A percentile compares a stretch with the other conserved stretches of the same genome.
Evolutionary conservation across 257 asterid genomes (phyloP).

Genomic region (Schizonepeta tenuifolia): DNA sequence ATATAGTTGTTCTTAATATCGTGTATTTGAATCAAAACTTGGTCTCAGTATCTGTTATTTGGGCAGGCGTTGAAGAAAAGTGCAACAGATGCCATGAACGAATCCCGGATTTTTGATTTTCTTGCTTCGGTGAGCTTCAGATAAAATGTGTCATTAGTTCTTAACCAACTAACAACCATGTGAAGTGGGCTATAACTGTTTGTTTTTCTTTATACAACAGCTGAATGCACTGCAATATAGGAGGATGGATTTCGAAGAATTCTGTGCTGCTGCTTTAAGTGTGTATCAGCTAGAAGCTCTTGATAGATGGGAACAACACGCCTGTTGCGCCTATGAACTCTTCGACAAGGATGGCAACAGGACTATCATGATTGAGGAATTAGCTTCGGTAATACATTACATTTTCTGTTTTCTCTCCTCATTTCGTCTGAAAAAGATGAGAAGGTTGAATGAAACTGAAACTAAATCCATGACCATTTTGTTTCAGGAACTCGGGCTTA

Average conservation of each 20-base stretch:
- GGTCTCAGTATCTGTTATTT: constrained; percentile 33
- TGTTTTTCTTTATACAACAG: constrained; percentile 40
- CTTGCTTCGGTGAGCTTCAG: constrained; percentile 65
- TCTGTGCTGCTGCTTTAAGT: constrained; percentile 85
- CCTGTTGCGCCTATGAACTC: constrained; percentile 89
- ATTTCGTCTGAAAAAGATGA: neutral
- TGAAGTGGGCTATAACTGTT: neutral
- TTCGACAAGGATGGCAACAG: constrained; percentile 94
- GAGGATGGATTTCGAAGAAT: constrained; percentile 96
- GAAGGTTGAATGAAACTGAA: neutral
- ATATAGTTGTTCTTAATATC: neutral
- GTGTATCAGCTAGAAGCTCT: constrained; percentile 90
- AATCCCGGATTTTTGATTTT: constrained; percentile 76
- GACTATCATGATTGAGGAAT: constrained; percentile 85
- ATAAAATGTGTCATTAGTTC: neutral
- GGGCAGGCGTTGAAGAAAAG: constrained; percentile 73
- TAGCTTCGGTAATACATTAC: constrained; percentile 69
- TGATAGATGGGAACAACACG: constrained; percentile 93
- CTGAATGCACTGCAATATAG: constrained; percentile 89
- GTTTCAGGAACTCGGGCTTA: constrained; percentile 83
- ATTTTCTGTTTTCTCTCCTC: neutral
- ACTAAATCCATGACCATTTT: neutral
- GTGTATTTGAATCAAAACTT: constrained; percentile 10
- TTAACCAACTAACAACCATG: neutral
- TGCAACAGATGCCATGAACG: constrained; percentile 91